Evolutionary conservation across 2,329 filamentous ascomycete genomes (phyloP), one percentile per base, ranked within the genome.

Genomic region (Penicillium hesseltinei): DNA sequence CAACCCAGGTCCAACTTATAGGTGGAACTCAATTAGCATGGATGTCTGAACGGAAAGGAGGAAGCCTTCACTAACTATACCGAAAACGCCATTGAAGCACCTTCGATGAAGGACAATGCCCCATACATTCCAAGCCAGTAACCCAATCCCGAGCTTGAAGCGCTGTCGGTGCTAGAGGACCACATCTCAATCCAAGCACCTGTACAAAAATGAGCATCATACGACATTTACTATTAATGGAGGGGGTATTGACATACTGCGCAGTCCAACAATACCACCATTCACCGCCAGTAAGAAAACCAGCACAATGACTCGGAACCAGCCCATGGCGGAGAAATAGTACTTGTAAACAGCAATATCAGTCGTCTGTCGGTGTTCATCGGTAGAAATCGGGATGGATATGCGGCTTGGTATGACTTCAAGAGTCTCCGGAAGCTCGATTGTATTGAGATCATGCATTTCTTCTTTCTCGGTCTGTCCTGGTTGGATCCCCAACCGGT

Each of bases 291-390:
- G 42, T 11, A 65, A 60, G 11, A 66, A 52, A 9, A 64, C n/a
- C 52, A 66, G 44, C 6, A 57, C 40, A 15, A 46, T 52, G 15
- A 68, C 39, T 11, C 52, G 43, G 38, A 52, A n/a, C 56, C 63
- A 51, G 49, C 60, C 64, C 60, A 69, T 43, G 42, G 57, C 27
- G 61, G 48, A 55, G 56, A 65, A 61, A 42, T 71, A 70, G 10
- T 58, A 40, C 61, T 64, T 52, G 57, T 63, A 60, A 60, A 69
- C 46, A 49, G 70, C 19, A 27, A 58, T 10, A 47, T 62, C 54
- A 38, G 55, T 51, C 51, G 54, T 33, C 36, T 50, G 51, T 11
- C 42, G 46, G 10, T 11, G 17, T 2, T 19, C 25, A 31, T 55
- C 40, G 1, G 19, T 17, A 9, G n/a, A 25, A 40, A 35, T 0